Percentiles rank a stretch among this genome's conserved stretches.
Evolutionary conservation across 106 monocot species (phyloP).

Genomic region (Dendrobium officinale): DNA sequence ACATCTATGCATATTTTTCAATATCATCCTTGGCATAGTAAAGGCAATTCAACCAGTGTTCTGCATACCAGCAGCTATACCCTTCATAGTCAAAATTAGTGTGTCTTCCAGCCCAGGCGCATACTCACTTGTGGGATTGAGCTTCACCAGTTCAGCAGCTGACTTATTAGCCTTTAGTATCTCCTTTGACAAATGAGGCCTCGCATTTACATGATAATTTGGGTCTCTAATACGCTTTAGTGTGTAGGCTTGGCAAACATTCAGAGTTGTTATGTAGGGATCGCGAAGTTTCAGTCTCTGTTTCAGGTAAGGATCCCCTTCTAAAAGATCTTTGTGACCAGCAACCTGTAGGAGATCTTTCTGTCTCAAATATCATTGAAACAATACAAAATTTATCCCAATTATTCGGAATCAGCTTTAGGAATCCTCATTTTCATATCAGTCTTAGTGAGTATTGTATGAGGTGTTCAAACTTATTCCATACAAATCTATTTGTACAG

Average conservation of each 20-base stretch:
- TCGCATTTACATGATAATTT: conserved; percentile 31
- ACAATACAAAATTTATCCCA: too few relatives aligned
- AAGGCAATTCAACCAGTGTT: conserved; percentile 58
- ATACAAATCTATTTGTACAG: too few relatives aligned
- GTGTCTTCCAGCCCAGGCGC: conserved; percentile 88
- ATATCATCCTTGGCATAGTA: too few relatives aligned
- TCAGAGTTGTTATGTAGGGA: conserved; percentile 54
- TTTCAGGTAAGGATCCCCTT: conserved; percentile 54
- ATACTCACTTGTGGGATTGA: conserved; percentile 83
- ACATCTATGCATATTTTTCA: too few relatives aligned
- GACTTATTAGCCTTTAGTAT: conserved; percentile 26
- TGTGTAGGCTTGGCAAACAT: conserved; percentile 48
- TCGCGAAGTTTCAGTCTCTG: conserved; percentile 43
- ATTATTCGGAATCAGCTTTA: too few relatives aligned
- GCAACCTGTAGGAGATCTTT: conserved; percentile 31
- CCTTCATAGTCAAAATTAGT: conserved; percentile 92
- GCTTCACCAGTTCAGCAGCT: conserved; percentile 69
- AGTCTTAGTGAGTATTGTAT: too few relatives aligned
- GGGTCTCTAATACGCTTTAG: conserved; percentile 48
- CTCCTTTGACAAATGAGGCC: conserved; percentile 48
- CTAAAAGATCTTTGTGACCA: conserved; percentile 46
- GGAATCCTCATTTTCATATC: too few relatives aligned
- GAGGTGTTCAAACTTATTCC: too few relatives aligned
- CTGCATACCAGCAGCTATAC: conserved; percentile 91
- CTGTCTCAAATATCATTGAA: too few relatives aligned